A percentile compares a stretch with the other conserved stretches of the same genome.
Evolutionary conservation across 1,139 yeast genomes (phyloP).

Genomic region (Spathaspora sp.): DNA sequence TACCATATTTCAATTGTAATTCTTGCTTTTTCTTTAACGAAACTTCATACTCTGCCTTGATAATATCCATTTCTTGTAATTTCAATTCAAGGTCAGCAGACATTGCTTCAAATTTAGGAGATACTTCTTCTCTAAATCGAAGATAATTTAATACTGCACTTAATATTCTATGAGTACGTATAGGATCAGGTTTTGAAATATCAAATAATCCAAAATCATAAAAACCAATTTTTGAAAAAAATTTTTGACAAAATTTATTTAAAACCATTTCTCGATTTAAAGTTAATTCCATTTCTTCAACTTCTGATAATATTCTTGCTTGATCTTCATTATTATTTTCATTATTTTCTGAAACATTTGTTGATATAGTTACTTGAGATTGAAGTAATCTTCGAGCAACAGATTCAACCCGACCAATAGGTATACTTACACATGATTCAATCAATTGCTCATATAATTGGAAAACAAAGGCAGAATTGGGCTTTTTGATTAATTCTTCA

Average conservation of each 20-base stretch:
- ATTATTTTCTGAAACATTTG: conserved; percentile 1
- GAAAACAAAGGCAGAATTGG: conserved; percentile 63
- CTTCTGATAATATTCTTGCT: conserved; percentile 1
- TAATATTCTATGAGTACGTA: conserved; percentile 59
- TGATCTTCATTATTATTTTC: conserved; percentile 9
- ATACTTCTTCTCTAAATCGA: conserved; percentile 75
- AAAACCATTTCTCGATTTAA: conserved; percentile 36
- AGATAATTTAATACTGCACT: conserved; percentile 89
- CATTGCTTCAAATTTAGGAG: conserved; percentile 64
- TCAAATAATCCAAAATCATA: conserved; percentile 76
- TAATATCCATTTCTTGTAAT: conserved; percentile 19
- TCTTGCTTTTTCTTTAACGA: conserved; percentile 32
- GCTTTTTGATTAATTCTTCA: conserved; percentile 63
- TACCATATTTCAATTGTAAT: conserved; percentile 39
- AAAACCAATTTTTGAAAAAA: conserved; percentile 72
- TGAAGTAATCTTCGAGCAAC: conserved; percentile 9
- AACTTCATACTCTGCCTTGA: conserved; percentile 43
- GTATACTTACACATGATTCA: conserved; percentile 66
- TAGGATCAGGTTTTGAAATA: conserved; percentile 62
- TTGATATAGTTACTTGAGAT: not conserved
- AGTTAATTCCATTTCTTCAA: conserved; percentile 25
- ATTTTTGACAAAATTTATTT: conserved; percentile 59
- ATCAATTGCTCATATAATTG: conserved; percentile 68
- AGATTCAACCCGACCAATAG: conserved; percentile 44
- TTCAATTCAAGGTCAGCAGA: conserved; percentile 51